Base-by-base conservation (phyloP, 257 asterid genomes). In the Apocynum venetum region DNA sequence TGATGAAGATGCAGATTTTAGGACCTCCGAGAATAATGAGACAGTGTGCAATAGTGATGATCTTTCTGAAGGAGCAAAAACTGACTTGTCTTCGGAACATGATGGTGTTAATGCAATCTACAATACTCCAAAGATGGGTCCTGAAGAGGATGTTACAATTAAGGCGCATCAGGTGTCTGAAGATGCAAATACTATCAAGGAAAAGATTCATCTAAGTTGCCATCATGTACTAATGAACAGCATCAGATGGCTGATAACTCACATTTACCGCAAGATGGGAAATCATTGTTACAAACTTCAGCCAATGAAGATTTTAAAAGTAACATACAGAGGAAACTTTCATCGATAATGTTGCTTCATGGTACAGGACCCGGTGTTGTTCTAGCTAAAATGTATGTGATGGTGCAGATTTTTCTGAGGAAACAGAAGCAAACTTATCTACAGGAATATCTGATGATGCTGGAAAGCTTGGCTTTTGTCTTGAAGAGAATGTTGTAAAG, bases 51-150 rank as follows among this genome's bases (percentile, higher is more conserved):
- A 35, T 74, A 43, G 46, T 63, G 74, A 56, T 74, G 79, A 65
- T 78, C 60, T 78, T 72, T 80, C 70, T 67, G 78, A 56, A 60
- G 83, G 83, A 76, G 53, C 57, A 66, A 79, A 84, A 67, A 53
- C 38, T 70, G 74, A 49, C 77, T 68, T 78, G 65, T 60, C 81
- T 78, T 49, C 56, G 25, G 76, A 57, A 77, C 83, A 78, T 61
- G 75, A 77, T 40, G 64, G 68, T 48, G 77, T 71, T 72, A 40
- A 72, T 79, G 60, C 66, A 35, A 46, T 76, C 35, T 52, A 43
- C 49, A 80, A 80, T 51, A 71, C 79, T 36, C 74, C 82, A 46
- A 76, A 76, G 59, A 53, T 60, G 64, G 57, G 19, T 60, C 46
- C 49, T 46, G 83, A 77, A 68, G 76, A 82, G 81, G 77, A 78